phyloP scores from a whole-genome alignment of 306 rosid genomes.

The Citrullus mucosospermus region DNA sequence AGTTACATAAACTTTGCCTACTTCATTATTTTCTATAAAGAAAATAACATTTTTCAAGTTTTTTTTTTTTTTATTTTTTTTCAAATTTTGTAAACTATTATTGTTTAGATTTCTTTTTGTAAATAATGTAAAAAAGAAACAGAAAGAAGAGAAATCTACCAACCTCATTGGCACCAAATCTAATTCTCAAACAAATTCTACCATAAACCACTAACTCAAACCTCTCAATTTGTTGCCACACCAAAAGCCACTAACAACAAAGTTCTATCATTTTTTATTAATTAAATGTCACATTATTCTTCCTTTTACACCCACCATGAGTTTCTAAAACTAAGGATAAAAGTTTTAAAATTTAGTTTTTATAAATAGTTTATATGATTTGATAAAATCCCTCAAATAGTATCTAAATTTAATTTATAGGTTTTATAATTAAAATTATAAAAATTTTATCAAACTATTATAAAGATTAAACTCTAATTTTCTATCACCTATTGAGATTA shows the following conservation, averaged over 20 bases:
- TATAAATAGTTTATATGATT: no score
- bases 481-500: no score
- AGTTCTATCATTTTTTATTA: background rate
- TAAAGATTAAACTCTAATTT: no score
- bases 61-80: no score
- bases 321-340: background rate
- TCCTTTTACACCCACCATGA: background rate
- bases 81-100: no score
- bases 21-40: no score
- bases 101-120: background rate
- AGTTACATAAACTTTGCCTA: no score
- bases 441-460: no score
- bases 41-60: no score
- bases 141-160: background rate
- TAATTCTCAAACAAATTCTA: background rate
- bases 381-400: no score
- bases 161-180: background rate
- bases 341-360: background rate
- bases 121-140: background rate
- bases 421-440: no score
- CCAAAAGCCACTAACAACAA: background rate
- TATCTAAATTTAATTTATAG: no score
- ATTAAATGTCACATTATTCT: background rate
- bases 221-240: background rate
- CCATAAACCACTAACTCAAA: background rate